These are phyloP conservation scores for Kregervanrija fluxuum DNA, from an alignment of 805 yeast species.

Conservation along the genomic window DNA sequence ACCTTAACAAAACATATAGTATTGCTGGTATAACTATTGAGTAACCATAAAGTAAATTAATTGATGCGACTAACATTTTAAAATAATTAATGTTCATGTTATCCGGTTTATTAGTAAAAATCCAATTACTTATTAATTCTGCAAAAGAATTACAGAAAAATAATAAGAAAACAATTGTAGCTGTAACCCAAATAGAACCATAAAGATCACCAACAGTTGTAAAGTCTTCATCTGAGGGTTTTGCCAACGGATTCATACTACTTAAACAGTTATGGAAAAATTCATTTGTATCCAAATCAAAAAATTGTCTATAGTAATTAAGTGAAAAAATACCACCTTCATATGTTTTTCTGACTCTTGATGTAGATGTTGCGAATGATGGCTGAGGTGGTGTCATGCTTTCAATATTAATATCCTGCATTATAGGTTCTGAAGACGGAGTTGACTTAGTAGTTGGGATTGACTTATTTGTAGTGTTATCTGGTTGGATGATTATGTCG, in stretches of 20 bases:
- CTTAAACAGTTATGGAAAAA: conserved; percentile 47
- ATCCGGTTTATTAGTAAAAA: conserved; percentile 33
- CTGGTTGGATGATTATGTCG: conserved; percentile 21
- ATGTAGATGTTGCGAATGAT: neutral
- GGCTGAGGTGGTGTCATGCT: neutral
- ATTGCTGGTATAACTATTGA: conserved; percentile 56
- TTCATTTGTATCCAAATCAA: conserved; percentile 60
- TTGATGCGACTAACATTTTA: conserved; percentile 57
- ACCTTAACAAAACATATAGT: conserved; percentile 46
- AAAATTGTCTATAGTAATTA: conserved; percentile 55
- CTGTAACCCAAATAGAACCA: conserved; percentile 89
- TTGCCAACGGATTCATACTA: conserved; percentile 50
- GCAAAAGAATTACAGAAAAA: conserved; percentile 72
- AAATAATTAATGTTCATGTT: conserved; percentile 45
- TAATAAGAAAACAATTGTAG: conserved; percentile 65
- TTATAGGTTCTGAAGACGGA: too few species aligned
- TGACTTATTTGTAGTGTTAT: neutral
- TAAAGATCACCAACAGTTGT: conserved; percentile 60
- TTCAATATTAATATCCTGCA: too few species aligned
- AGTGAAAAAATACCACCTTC: conserved; percentile 47
- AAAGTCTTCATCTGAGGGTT: conserved; percentile 28
- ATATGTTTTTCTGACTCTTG: conserved; percentile 18
- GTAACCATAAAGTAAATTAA: conserved; percentile 70
- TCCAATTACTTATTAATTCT: conserved; percentile 46
- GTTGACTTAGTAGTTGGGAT: too few species aligned